Conservation (phyloP, 768 basidiomycete species). For the Russula griseocarnosa region DNA sequence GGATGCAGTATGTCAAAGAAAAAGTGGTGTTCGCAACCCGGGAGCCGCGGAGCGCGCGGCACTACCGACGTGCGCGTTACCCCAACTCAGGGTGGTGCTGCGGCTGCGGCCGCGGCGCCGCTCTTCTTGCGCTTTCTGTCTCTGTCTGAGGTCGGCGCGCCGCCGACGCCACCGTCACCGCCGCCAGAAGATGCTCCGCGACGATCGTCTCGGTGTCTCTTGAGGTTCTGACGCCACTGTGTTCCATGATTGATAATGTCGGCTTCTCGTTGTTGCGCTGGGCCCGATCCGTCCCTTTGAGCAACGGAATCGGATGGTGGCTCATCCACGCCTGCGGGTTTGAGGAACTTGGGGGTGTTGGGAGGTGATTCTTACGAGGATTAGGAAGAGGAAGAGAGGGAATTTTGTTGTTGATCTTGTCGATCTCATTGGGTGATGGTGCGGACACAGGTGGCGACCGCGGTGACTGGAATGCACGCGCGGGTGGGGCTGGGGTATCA, state of each 20-base stretch:
- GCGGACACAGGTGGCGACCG: neutral
- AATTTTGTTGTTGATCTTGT: neutral
- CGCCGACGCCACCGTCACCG: neutral
- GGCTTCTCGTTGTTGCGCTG: neutral
- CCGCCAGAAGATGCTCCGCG: neutral
- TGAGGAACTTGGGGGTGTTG: constrained; percentile 13
- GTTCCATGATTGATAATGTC: neutral
- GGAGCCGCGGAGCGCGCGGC: constrained; percentile 22
- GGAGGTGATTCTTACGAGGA: neutral
- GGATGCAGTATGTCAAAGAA: neutral
- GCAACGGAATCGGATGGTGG: constrained; percentile 10
- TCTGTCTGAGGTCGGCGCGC: constrained; percentile 3
- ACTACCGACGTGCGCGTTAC: neutral
- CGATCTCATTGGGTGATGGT: neutral
- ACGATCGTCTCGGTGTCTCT: constrained; percentile 23
- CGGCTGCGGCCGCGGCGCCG: constrained; percentile 21
- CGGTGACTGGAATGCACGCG: neutral
- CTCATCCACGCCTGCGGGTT: constrained; percentile 21
- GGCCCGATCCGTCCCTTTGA: constrained; percentile 17
- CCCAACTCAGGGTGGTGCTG: constrained; percentile 9
- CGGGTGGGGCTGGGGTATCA: neutral
- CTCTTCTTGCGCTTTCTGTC: constrained; percentile 19
- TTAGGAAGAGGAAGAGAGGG: neutral
- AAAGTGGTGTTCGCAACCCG: neutral
- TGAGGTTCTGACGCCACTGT: constrained; percentile 14